Evolutionary conservation across 129 eudicot species (phyloP), one percentile per base, ranked within the genome.

Genomic region (Logfia minima): DNA sequence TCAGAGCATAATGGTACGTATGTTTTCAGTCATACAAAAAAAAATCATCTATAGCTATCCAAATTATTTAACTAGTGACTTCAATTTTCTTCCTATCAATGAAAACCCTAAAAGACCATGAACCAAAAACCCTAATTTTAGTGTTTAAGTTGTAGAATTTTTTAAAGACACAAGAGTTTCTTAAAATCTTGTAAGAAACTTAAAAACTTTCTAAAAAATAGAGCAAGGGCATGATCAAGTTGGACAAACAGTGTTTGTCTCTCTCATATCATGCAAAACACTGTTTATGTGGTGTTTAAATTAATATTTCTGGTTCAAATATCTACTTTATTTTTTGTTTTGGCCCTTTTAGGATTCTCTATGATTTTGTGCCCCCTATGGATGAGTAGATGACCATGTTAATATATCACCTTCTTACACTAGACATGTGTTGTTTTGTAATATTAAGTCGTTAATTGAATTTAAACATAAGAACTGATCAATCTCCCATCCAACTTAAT

Each of bases 211-310:
- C 41, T 23, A 68, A 29, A 22, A 59, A 76, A 70, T 70, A 63
- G 41, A 66, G 6, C 48, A 63, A 55, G 71, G 56, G 21, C 34
- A 71, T 73, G 56, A 79, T 70, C 66, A 60, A 72, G 81, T 66
- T 70, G 61, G 60, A 72, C n/a, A 45, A 70, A 48, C 55, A 48
- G 55, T 48, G 55, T 48, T 19, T 64, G 29, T 85, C 93, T 84
- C 88, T 86, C 87, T 85, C 88, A 66, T 21, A 85, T 88, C 82
- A 88, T 83, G 86, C 90, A 85, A 88, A 85, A 67, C 81, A 85
- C 90, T 83, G 87, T 83, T 85, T 79, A 81, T 63, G 74, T 66
- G 74, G 52, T 60, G 70, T 69, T 73, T 84, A 77, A 77, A 77
- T 73, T 43, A 81, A 81, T 74, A 68, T 77, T 80, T 45, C 70